Evolutionary conservation across 768 basidiomycete genomes (phyloP), one percentile per base, ranked within the genome.

Genomic region (Termitomyces sp.): DNA sequence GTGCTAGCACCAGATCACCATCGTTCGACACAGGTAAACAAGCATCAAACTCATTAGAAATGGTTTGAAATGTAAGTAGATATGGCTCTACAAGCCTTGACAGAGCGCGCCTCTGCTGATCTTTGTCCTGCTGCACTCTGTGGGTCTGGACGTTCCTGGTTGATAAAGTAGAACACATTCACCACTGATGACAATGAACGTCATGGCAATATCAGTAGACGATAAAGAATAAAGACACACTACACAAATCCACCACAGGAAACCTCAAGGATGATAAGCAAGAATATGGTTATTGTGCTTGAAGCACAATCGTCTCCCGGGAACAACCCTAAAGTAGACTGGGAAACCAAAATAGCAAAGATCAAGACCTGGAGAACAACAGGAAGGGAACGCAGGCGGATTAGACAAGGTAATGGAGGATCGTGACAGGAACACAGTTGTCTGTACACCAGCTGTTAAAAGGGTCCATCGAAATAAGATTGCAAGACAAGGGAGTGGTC

Each of bases 161-260:
- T 93, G 57, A 94, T 77, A 41, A 81, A 84, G 69, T 90, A 91
- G 70, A 89, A 95, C 11, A 87, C 90, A 65, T 92, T 94, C 51
- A 95, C 92, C n/a, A 63, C 91, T 92, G 52, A 43, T 36, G 24
- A n/a, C n/a, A n/a, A n/a, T n/a, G n/a, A 16, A 40, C 14, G 5
- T 14, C 9, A 22, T 8, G 22, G 1, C 26, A 47, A 28, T 0
- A 33, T 35, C 28, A 28, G 30, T 30, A 30, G 8, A 16, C 14
- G 8, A 54, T 10, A 48, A 44, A 56, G 38, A 47, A 18, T 52
- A 45, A 43, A 48, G 47, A 77, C 89, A 68, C 65, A 92, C 91
- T 97, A 98, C 16, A 92, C 92, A 11, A 89, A 77, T 3, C 96
- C 96, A 32, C 96, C 96, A 62, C 92, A 96, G 45, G 96, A 77